Conservation (phyloP, 768 basidiomycete genomes). For the Xanthoconium stramineum region DNA sequence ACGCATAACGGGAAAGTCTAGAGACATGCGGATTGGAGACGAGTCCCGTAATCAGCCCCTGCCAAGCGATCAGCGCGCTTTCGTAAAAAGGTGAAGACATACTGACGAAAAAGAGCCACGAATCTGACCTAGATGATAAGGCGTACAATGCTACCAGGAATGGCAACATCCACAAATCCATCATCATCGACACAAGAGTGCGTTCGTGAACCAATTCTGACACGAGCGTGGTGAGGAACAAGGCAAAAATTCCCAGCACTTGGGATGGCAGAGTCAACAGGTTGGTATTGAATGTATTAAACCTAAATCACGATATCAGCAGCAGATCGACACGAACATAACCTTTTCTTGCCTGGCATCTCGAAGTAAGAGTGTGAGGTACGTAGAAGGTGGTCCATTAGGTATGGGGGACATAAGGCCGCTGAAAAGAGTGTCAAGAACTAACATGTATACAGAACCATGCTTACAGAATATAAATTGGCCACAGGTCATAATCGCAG, state of each 20-base stretch:
- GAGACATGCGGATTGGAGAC: slow-evolving; percentile 41
- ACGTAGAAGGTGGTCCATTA: no score
- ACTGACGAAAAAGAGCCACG: slow-evolving; percentile 52
- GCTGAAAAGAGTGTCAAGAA: no score
- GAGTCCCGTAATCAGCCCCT: slow-evolving; percentile 43
- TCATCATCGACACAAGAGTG: slow-evolving; percentile 47
- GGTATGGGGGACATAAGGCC: no score
- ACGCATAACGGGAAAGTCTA: not conserved
- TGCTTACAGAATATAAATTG: no score
- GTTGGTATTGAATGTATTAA: slow-evolving; percentile 58
- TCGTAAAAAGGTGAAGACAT: not conserved
- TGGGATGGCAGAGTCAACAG: slow-evolving; percentile 57
- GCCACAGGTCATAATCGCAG: no score
- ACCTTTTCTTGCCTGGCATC: slow-evolving; percentile 24
- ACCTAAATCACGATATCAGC: slow-evolving; percentile 34
- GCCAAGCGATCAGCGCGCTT: not conserved
- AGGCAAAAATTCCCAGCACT: slow-evolving; percentile 48
- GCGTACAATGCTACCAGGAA: slow-evolving; percentile 55
- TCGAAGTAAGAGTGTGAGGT: no score
- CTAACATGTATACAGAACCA: no score
- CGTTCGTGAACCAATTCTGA: slow-evolving; percentile 55
- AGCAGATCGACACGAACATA: not conserved
- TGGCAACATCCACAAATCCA: slow-evolving; percentile 61
- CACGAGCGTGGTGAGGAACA: slow-evolving; percentile 46
- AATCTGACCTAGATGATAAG: slow-evolving; percentile 44